Conservation (phyloP, 768 basidiomycete species). For the Tylopilus sp. region DNA sequence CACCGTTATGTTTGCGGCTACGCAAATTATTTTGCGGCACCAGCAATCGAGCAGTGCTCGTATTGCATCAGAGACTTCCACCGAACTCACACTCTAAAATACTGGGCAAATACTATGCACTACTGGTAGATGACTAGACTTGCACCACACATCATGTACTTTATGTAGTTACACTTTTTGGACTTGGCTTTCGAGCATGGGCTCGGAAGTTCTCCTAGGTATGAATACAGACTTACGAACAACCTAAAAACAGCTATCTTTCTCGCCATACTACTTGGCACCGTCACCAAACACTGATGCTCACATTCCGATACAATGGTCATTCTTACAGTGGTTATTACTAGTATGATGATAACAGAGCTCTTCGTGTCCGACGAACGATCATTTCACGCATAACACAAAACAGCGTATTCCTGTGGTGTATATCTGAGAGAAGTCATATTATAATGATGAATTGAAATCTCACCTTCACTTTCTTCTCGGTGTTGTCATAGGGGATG, state of each 20-base stretch:
- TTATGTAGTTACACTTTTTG: not conserved
- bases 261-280: too few species aligned
- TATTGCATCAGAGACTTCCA: not conserved
- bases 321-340: constrained; percentile 8
- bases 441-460: not conserved
- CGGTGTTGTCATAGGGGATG: constrained; percentile 50
- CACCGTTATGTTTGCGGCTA: constrained; percentile 10
- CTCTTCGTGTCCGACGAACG: not conserved
- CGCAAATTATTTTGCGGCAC: constrained; percentile 8
- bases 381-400: constrained; percentile 33
- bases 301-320: constrained; percentile 1
- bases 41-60: not conserved
- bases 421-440: not conserved
- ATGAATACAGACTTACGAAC: not conserved
- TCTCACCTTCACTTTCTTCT: constrained; percentile 50
- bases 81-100: not conserved
- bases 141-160: not conserved
- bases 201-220: not conserved
- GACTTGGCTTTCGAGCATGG: not conserved
- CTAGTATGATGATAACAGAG: not conserved
- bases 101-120: not conserved
- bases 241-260: too few species aligned
- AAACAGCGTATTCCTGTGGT: constrained; percentile 39
- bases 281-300: not conserved
- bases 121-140: not conserved